phyloP scores from a whole-genome alignment of 2,329 filamentous ascomycete genomes.

The Diplodia corticola region DNA sequence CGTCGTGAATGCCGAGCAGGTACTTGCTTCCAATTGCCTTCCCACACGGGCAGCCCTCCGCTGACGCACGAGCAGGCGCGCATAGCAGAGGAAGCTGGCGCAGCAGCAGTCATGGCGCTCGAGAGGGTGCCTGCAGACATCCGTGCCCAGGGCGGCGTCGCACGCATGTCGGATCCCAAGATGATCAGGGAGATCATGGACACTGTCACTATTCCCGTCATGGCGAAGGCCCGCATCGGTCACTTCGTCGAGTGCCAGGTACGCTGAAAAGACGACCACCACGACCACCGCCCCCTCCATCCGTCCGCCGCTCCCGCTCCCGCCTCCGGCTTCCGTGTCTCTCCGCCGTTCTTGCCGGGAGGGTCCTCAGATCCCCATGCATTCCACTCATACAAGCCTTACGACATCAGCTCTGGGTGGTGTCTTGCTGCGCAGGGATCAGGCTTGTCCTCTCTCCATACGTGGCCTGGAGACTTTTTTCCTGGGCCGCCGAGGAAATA shows the following conservation, averaged over 20 bases:
- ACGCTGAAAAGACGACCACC: conserved; percentile 27
- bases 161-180: conserved; percentile 91
- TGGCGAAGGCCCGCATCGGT: conserved; percentile 97
- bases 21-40: conserved; percentile 35
- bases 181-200: conserved; percentile 96
- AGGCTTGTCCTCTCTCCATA: neutral
- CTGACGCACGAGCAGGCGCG: conserved; percentile 62
- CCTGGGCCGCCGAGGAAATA: neutral
- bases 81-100: conserved; percentile 96
- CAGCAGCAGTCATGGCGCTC: conserved; percentile 95
- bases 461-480: neutral
- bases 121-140: conserved; percentile 98
- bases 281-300: neutral
- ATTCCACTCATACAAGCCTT: neutral
- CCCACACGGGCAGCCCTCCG: neutral
- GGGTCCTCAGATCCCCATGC: neutral
- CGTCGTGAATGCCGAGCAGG: conserved; percentile 86
- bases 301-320: neutral
- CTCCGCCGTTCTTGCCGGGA: neutral
- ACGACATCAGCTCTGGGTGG: neutral
- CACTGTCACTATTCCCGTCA: conserved; percentile 94
- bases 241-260: conserved; percentile 96
- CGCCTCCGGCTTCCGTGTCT: neutral
- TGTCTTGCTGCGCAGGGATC: neutral
- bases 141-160: conserved; percentile 85